A percentile compares a stretch with the other conserved stretches of the same genome.
phyloP scores from a whole-genome alignment of 2,329 filamentous ascomycete genomes.

The Domatiomyces catenatus region DNA sequence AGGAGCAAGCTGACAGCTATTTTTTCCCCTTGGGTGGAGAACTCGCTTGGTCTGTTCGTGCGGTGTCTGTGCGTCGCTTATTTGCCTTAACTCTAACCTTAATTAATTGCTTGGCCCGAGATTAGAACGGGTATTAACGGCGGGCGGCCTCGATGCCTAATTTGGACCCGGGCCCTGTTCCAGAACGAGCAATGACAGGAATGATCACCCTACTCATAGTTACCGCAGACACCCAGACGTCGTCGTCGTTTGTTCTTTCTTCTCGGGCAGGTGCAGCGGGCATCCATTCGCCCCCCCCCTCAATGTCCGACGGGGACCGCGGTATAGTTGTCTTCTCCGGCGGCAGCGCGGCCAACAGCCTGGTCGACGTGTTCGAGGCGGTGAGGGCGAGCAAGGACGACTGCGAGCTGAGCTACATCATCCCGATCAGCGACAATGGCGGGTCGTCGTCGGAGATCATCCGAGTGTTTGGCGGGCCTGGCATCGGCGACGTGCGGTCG shows the following conservation, averaged over 20 bases:
- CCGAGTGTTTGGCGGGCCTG: slow-evolving; percentile 83
- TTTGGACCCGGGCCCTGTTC: slow-evolving; percentile 60
- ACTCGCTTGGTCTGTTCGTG: too few relatives aligned
- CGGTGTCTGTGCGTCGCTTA: too few relatives aligned
- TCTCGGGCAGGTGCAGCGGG: slow-evolving; percentile 67
- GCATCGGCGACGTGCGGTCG: slow-evolving; percentile 63
- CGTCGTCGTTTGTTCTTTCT: slow-evolving; percentile 64
- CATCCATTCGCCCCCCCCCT: too few relatives aligned
- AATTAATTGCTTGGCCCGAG: too few relatives aligned
- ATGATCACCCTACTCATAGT: slow-evolving; percentile 53
- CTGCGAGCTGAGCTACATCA: slow-evolving; percentile 64
- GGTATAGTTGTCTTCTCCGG: slow-evolving; percentile 80
- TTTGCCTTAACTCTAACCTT: too few relatives aligned
- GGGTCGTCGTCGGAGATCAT: slow-evolving; percentile 89
- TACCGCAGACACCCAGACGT: slow-evolving; percentile 74
- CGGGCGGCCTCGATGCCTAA: slow-evolving; percentile 90
- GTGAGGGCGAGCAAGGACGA: slow-evolving; percentile 47
- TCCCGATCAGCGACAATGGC: slow-evolving; percentile 91
- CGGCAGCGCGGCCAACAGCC: slow-evolving; percentile 82
- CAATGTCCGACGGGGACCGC: slow-evolving; percentile 83
- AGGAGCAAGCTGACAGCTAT: too few relatives aligned
- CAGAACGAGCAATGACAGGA: slow-evolving; percentile 71
- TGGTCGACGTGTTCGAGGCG: slow-evolving; percentile 74
- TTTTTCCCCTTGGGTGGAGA: too few relatives aligned
- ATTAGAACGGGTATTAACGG: too few relatives aligned